Conservation (phyloP, 2,329 filamentous ascomycete species). For the Nothophoma quercina region DNA sequence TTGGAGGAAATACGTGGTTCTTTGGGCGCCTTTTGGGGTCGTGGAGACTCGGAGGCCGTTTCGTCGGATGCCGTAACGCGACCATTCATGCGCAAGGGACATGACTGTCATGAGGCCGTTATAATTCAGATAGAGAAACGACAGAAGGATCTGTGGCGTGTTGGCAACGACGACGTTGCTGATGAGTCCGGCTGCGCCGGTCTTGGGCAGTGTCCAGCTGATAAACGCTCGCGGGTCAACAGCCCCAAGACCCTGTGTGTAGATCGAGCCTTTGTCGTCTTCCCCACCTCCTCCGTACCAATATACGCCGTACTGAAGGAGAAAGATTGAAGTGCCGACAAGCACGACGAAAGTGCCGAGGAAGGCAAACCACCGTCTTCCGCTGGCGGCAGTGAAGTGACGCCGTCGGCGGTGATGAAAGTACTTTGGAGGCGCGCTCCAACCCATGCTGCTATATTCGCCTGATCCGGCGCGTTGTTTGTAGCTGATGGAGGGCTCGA, state of each 20-base stretch:
- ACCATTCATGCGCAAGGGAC: slow-evolving; percentile 57
- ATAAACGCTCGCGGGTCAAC: slow-evolving; percentile 9
- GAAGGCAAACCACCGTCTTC: not conserved
- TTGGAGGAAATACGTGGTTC: slow-evolving; percentile 51
- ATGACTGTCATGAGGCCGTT: slow-evolving; percentile 58
- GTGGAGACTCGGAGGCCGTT: slow-evolving; percentile 49
- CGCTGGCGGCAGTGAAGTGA: not conserved
- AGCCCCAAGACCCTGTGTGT: not conserved
- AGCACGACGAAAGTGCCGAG: not conserved
- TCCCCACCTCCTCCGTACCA: not conserved
- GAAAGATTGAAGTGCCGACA: not conserved
- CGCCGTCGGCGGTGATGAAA: not conserved
- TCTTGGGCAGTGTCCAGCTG: slow-evolving; percentile 1
- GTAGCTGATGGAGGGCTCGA: not conserved
- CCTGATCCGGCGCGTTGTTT: not conserved
- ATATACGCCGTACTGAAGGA: not conserved
- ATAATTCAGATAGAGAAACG: slow-evolving; percentile 55
- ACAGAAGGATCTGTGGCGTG: slow-evolving; percentile 56
- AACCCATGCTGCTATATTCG: slow-evolving; percentile 1
- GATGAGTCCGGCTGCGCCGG: not conserved
- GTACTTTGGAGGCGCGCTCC: not conserved
- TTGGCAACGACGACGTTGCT: slow-evolving; percentile 53
- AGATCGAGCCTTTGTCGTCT: not conserved
- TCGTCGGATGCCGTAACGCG: slow-evolving; percentile 40
- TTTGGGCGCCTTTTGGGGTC: slow-evolving; percentile 39